Evolutionary conservation across 2,329 filamentous ascomycete species (phyloP).

Genomic region (Fonsecaea pedrosoi): DNA sequence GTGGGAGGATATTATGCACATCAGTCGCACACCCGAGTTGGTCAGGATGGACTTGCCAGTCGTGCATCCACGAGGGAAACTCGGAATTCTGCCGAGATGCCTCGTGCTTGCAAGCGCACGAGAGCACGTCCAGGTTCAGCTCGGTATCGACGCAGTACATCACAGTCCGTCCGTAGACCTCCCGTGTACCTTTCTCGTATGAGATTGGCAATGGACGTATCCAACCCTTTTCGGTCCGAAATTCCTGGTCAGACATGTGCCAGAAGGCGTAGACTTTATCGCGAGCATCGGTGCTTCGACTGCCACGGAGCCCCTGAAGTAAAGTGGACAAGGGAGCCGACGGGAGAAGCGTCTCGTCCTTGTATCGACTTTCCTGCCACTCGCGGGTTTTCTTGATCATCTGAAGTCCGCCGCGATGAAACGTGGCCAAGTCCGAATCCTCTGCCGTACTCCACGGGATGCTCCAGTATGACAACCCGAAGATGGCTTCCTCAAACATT

Average conservation of each 20-base stretch:
- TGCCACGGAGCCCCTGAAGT: neutral
- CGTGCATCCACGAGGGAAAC: neutral
- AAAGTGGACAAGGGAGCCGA: neutral
- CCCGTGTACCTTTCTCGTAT: neutral
- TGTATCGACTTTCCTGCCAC: constrained; percentile 3
- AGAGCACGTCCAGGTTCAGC: constrained; percentile 1
- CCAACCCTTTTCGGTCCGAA: neutral
- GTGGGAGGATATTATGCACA: neutral
- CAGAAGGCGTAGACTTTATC: neutral
- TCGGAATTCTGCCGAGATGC: neutral
- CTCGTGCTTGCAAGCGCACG: neutral
- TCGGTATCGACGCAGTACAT: neutral
- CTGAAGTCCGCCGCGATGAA: neutral
- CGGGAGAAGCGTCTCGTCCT: neutral
- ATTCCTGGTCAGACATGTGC: neutral
- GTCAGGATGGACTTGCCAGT: constrained; percentile 3
- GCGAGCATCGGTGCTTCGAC: neutral
- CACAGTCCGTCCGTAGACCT: neutral
- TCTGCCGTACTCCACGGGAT: neutral
- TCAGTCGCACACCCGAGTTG: neutral
- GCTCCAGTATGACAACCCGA: neutral
- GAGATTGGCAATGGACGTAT: neutral
- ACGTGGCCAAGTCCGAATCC: neutral
- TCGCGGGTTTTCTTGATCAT: neutral
- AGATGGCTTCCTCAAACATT: constrained; percentile 2